A percentile compares a stretch with the other conserved stretches of the same genome.
phyloP scores from a whole-genome alignment of 768 basidiomycete species.

The Suillus ampliporus region DNA sequence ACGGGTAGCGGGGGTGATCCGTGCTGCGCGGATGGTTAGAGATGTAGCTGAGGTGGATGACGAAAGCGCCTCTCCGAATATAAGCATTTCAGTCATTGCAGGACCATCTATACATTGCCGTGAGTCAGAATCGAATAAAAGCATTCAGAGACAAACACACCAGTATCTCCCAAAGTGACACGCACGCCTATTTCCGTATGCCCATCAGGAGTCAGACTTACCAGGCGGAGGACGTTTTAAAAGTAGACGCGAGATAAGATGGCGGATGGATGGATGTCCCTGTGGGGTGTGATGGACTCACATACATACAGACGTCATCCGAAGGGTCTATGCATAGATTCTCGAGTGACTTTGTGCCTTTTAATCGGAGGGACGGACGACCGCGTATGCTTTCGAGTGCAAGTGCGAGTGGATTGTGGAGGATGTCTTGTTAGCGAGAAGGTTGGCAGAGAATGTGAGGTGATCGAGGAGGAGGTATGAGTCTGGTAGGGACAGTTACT shows the following conservation, averaged over 20 bases:
- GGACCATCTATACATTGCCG: slow-evolving; percentile 55
- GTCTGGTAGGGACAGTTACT: slow-evolving; percentile 75
- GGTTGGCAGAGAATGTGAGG: slow-evolving; percentile 65
- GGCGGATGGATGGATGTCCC: slow-evolving; percentile 66
- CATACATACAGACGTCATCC: slow-evolving; percentile 53
- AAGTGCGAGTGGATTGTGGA: slow-evolving; percentile 31
- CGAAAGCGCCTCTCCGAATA: slow-evolving; percentile 46
- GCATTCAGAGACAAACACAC: slow-evolving; percentile 42
- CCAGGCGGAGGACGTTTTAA: no score
- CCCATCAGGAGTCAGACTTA: background rate
- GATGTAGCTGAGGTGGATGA: slow-evolving; percentile 16
- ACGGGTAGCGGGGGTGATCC: slow-evolving; percentile 52
- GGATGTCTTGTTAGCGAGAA: slow-evolving; percentile 48
- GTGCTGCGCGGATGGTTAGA: slow-evolving; percentile 57
- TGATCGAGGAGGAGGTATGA: slow-evolving; percentile 78
- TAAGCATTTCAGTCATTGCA: slow-evolving; percentile 69
- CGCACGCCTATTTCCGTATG: slow-evolving; percentile 62
- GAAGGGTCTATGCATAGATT: slow-evolving; percentile 66
- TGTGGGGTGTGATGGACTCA: slow-evolving; percentile 41
- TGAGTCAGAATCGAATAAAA: background rate
- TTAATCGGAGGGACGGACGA: slow-evolving; percentile 64
- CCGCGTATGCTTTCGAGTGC: slow-evolving; percentile 66
- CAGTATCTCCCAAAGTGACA: slow-evolving; percentile 71
- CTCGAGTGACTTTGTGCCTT: slow-evolving; percentile 55
- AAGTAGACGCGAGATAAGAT: no score